Conservation (phyloP, 805 yeast genomes). For the Candida chilensis region DNA sequence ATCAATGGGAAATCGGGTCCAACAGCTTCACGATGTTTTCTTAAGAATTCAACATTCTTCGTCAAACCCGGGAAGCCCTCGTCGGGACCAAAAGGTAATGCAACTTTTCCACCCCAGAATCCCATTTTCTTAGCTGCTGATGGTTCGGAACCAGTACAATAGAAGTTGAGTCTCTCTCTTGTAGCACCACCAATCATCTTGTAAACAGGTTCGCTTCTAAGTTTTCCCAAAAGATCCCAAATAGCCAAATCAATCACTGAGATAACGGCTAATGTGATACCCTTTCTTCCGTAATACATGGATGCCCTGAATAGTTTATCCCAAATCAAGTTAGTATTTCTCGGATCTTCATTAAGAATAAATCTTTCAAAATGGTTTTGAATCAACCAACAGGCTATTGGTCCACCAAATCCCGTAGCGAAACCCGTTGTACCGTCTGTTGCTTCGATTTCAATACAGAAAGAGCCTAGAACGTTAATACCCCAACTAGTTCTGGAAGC, state of each 20-base stretch:
- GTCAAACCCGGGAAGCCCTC: conserved; percentile 37
- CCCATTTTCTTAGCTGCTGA: conserved; percentile 39
- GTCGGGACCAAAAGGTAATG: conserved; percentile 40
- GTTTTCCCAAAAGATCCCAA: conserved; percentile 41
- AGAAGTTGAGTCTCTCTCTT: conserved; percentile 31
- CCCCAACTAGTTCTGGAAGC: conserved; percentile 39
- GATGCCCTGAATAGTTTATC: conserved; percentile 40
- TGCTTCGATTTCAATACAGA: conserved; percentile 38
- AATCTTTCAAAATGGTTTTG: conserved; percentile 36
- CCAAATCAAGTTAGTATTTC: conserved; percentile 35
- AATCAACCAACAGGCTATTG: conserved; percentile 38
- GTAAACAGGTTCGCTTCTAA: conserved; percentile 41
- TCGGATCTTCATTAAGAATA: conserved; percentile 35
- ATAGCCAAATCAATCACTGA: conserved; percentile 38
- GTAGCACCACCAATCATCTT: conserved; percentile 44
- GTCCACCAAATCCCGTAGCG: conserved; percentile 47
- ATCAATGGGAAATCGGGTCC: conserved; percentile 45
- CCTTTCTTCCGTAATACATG: conserved; percentile 43
- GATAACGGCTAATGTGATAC: conserved; percentile 36
- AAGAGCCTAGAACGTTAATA: conserved; percentile 39
- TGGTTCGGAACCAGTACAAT: conserved; percentile 41
- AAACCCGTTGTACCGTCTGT: conserved; percentile 39
- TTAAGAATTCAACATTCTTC: conserved; percentile 35
- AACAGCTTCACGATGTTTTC: conserved; percentile 31
- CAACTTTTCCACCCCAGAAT: conserved; percentile 46